These are phyloP conservation scores for Rostrohypoxylon terebratum DNA, from an alignment of 495 filamentous ascomycete genomes.

Conservation along the genomic window DNA sequence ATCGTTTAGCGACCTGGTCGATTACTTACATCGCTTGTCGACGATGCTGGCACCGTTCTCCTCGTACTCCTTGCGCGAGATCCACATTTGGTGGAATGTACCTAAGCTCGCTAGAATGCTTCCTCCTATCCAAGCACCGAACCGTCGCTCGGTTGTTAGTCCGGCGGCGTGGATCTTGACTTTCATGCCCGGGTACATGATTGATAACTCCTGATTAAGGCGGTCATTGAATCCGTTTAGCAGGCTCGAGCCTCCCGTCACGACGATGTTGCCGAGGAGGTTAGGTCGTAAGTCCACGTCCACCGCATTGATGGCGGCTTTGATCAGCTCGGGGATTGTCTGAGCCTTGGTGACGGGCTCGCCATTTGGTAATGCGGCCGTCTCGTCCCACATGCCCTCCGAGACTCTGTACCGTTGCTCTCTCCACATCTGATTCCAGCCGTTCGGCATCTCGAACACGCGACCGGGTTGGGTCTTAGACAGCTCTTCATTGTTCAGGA, in stretches of 20 bases:
- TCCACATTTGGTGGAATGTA: conserved; percentile 99
- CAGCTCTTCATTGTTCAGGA: conserved; percentile 74
- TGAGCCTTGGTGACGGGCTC: conserved; percentile 69
- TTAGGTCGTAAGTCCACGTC: conserved; percentile 90
- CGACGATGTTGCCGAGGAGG: conserved; percentile 88
- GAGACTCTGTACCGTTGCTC: conserved; percentile 84
- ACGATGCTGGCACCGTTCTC: conserved; percentile 78
- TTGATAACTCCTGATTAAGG: conserved; percentile 81
- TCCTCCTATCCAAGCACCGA: conserved; percentile 94
- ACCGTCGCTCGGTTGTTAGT: conserved; percentile 86
- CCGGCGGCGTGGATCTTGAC: conserved; percentile 87
- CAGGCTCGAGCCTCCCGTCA: conserved; percentile 86
- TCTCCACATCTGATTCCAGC: conserved; percentile 92
- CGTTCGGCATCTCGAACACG: conserved; percentile 96
- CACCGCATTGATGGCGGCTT: conserved; percentile 77
- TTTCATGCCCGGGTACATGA: conserved; percentile 80
- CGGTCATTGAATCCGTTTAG: conserved; percentile 91
- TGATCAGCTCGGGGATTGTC: conserved; percentile 82
- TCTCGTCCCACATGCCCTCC: conserved; percentile 90
- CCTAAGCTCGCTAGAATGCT: conserved; percentile 96
- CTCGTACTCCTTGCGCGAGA: conserved; percentile 85
- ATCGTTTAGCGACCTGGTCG: neutral
- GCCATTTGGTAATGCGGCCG: conserved; percentile 64
- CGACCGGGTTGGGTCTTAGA: conserved; percentile 73
- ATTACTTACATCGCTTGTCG: conserved; percentile 81